Percentiles rank a stretch among this genome's conserved stretches.
These are phyloP conservation scores for Kalmanozyma brasiliensis DNA, from an alignment of 1,284 basidiomycete genomes.

Conservation along the genomic window DNA sequence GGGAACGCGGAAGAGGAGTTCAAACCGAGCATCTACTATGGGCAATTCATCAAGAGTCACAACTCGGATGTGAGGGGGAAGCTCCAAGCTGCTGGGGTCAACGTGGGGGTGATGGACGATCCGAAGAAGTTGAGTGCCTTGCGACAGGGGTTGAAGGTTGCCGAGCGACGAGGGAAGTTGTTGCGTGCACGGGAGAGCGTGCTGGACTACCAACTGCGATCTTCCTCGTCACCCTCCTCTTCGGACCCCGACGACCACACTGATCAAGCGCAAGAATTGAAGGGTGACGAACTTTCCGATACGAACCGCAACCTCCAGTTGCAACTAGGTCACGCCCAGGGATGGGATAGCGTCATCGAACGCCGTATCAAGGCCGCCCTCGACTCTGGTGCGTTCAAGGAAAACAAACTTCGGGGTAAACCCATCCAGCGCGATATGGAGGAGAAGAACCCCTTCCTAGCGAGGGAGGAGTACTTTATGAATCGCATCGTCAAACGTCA, in stretches of 20 bases:
- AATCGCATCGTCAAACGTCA: conserved; percentile 87
- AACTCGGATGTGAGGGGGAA: conserved; percentile 27
- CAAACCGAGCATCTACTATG: conserved; percentile 51
- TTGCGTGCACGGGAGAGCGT: conserved; percentile 73
- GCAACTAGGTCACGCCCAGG: conserved; percentile 34
- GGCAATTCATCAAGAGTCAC: conserved; percentile 37
- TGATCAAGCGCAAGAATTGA: too few relatives aligned
- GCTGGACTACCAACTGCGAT: conserved; percentile 75
- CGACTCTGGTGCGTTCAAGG: conserved; percentile 77
- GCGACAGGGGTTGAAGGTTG: conserved; percentile 72
- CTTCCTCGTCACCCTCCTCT: conserved; percentile 17
- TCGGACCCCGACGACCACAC: too few relatives aligned
- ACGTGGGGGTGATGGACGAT: conserved; percentile 68
- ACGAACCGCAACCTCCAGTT: conserved; percentile 30
- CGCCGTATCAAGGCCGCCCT: conserved; percentile 73
- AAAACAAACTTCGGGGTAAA: conserved; percentile 79
- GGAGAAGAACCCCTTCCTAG: conserved; percentile 78
- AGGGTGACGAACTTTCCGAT: conserved; percentile 68
- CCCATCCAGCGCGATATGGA: conserved; percentile 75
- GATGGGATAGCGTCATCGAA: conserved; percentile 62
- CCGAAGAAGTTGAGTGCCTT: conserved; percentile 73
- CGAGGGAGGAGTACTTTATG: conserved; percentile 72
- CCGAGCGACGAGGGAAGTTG: conserved; percentile 72
- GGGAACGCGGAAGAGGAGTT: conserved; percentile 14
- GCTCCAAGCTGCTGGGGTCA: conserved; percentile 44